These are phyloP conservation scores for Secale cereale DNA, from an alignment of 176 grass and related monocot species.

Conservation along the genomic window DNA sequence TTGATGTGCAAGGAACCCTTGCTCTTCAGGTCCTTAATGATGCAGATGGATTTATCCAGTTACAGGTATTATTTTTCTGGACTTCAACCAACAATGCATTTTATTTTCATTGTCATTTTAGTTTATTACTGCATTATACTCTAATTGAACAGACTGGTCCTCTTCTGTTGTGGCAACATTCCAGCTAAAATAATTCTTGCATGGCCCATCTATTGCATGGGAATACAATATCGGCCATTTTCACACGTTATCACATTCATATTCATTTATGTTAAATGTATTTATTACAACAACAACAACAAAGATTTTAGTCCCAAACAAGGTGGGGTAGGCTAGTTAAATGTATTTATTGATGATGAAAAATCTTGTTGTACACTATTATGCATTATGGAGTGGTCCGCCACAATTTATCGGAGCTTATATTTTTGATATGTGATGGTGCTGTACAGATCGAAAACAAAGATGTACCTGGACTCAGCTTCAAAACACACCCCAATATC, in stretches of 20 bases:
- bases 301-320: too few species aligned
- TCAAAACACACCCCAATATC: constrained; percentile 84
- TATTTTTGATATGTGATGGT: constrained; percentile 22
- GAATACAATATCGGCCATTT: not conserved
- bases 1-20: constrained; percentile 84
- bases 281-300: too few species aligned
- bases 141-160: not conserved
- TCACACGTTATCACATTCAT: not conserved
- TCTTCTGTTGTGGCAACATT: not conserved
- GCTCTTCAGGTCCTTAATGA: constrained; percentile 83
- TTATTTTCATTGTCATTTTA: not conserved
- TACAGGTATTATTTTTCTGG: constrained; percentile 52
- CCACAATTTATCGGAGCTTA: not conserved
- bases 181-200: not conserved
- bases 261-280: not conserved
- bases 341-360: not conserved
- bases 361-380: not conserved
- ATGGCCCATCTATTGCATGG: not conserved
- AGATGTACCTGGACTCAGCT: constrained; percentile 69
- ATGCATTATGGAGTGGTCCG: not conserved
- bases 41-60: constrained; percentile 74
- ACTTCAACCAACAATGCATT: not conserved
- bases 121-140: not conserved
- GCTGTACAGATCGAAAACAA: constrained; percentile 69
- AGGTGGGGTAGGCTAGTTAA: too few species aligned